Percentiles rank a stretch among this genome's conserved stretches.
phyloP scores from a whole-genome alignment of 129 eudicot genomes.

The Erigeron canadensis region DNA sequence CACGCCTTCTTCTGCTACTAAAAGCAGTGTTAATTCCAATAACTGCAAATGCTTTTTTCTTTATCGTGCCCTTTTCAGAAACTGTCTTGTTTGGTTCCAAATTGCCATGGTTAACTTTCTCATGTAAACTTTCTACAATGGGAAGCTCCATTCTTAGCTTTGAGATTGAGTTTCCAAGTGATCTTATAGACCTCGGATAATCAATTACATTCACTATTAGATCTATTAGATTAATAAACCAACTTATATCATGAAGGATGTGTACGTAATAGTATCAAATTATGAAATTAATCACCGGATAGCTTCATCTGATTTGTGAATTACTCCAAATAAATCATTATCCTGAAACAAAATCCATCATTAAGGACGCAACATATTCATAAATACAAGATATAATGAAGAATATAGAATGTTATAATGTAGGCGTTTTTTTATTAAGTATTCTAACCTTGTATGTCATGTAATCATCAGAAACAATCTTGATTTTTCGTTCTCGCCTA shows the following conservation, averaged over 20 bases:
- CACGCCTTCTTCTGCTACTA: conserved; percentile 76
- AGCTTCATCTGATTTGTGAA: conserved; percentile 58
- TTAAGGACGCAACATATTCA: conserved; percentile 6
- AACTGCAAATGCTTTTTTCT: conserved; percentile 56
- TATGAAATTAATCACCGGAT: conserved; percentile 47
- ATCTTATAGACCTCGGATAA: conserved; percentile 32
- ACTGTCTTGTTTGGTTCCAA: conserved; percentile 26
- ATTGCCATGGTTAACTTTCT: conserved; percentile 26
- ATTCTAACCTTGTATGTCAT: conserved; percentile 43
- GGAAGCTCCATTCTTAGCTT: conserved; percentile 54
- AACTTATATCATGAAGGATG: too few relatives aligned
- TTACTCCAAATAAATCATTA: conserved; percentile 42
- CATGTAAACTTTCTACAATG: conserved; percentile 20
- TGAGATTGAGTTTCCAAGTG: conserved; percentile 49
- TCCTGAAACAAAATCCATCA: conserved; percentile 36
- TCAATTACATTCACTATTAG: conserved; percentile 17
- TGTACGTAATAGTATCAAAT: background rate
- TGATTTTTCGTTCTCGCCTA: conserved; percentile 38
- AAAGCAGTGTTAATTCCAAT: conserved; percentile 78
- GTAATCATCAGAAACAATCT: conserved; percentile 45
- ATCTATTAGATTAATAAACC: background rate
- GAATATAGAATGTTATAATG: background rate
- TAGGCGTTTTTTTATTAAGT: background rate
- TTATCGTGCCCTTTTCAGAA: conserved; percentile 15
- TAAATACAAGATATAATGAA: background rate